Base-by-base conservation (phyloP, 2,329 filamentous ascomycete genomes). In the Colletotrichum siamense region DNA sequence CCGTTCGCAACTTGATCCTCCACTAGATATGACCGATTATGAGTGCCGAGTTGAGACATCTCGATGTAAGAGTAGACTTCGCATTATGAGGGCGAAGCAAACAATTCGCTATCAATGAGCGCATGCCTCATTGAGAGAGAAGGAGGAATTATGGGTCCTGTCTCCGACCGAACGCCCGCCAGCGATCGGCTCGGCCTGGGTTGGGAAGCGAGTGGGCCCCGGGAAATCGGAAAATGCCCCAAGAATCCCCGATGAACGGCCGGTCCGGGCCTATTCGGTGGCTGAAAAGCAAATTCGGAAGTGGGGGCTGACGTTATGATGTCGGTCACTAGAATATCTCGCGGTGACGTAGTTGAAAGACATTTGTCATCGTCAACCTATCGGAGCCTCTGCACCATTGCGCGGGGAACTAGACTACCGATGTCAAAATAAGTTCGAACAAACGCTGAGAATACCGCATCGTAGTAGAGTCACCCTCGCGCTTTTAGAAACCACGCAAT, bases 291-390 rank as follows among this genome's bases (percentile, higher is more conserved):
- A 59, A 59, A 26, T n/a, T 13, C 13, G 22, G 3, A 36, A 26
- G 34, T 39, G 62, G 32, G 62, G 62, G 13, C 36, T 7, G 36
- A 24, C 34, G 34, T 18, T 59, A 22, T 9, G 22, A 34, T 44
- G 22, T 64, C 28, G 12, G 32, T 63, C 61, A 36, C 32, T 8
- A 12, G 32, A 64, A 26, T 64, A 44, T 28, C 3, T 15, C 34
- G 22, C 32, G 10, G 22, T 64, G 62, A 64, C 62, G 62, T 64
- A 64, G 32, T 18, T 22, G 62, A 64, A 44, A 64, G 34, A 64
- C 62, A 64, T 64, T 64, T 28, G 62, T 64, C 62, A 44, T 64
- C 62, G 44, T 64, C 32, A 34, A 32, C 7, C 13, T 49, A 10
- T 26, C 26, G 12, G 22, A 13, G 28, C 10, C 26, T n/a, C 28